Conservation (phyloP, 106 monocot species). For the Apostasia shenzhenica region DNA sequence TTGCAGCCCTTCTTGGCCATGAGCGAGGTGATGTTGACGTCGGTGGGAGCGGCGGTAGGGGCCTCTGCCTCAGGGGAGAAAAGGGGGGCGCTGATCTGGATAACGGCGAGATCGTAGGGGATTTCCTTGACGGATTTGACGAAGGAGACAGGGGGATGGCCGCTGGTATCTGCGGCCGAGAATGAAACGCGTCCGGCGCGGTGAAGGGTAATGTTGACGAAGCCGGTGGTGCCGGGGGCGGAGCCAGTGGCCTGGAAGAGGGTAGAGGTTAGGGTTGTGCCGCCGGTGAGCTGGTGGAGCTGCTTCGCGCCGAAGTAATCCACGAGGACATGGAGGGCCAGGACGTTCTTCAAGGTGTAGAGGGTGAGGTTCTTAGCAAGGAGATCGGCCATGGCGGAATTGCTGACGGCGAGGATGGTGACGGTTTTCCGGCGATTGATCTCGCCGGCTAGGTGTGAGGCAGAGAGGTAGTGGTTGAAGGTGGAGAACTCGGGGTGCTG, state of each 20-base stretch:
- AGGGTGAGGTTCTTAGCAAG: conserved; percentile 20
- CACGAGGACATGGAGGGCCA: conserved; percentile 30
- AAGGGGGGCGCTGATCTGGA: conserved; percentile 8
- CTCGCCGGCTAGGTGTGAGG: conserved; percentile 23
- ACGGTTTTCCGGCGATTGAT: conserved; percentile 37
- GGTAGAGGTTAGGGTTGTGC: conserved; percentile 27
- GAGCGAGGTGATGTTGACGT: conserved; percentile 31
- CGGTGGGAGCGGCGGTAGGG: conserved; percentile 43
- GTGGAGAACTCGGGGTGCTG: conserved; percentile 38
- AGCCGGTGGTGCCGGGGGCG: conserved; percentile 36
- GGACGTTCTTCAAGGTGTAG: conserved; percentile 27
- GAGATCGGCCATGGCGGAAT: conserved; percentile 24
- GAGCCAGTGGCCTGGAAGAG: conserved; percentile 10
- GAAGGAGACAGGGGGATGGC: neutral
- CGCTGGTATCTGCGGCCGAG: conserved; percentile 2
- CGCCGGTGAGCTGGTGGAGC: conserved; percentile 42
- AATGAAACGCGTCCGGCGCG: conserved; percentile 22
- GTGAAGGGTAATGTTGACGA: conserved; percentile 30
- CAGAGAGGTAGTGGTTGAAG: conserved; percentile 27
- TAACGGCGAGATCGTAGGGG: conserved; percentile 2
- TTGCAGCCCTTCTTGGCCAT: conserved; percentile 53
- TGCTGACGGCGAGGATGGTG: conserved; percentile 39
- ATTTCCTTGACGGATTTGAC: conserved; percentile 6
- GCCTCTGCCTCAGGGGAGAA: conserved; percentile 26
- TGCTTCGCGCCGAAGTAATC: conserved; percentile 43